Percentiles rank a stretch among this genome's conserved stretches.
These are phyloP conservation scores for Patellaria atrata DNA, from an alignment of 495 filamentous ascomycete species.

Conservation along the genomic window DNA sequence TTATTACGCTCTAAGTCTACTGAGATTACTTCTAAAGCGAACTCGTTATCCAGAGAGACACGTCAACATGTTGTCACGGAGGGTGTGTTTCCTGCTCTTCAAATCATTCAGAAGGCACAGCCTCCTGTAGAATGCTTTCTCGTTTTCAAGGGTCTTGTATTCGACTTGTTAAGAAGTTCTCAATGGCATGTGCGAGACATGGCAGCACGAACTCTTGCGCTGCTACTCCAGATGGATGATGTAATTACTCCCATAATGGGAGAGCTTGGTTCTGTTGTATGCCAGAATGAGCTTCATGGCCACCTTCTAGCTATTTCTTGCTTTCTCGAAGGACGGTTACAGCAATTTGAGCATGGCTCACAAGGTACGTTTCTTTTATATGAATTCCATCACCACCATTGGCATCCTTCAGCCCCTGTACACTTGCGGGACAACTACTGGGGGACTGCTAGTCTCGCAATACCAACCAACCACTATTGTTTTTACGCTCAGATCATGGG, in stretches of 20 bases:
- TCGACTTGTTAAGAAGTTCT: conserved; percentile 47
- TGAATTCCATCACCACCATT: no score
- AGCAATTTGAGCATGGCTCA: neutral
- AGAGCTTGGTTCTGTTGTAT: conserved; percentile 11
- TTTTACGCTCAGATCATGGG: no score
- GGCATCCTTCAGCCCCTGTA: no score
- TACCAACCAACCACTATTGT: no score
- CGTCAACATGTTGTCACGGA: conserved; percentile 31
- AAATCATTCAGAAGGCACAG: conserved; percentile 56
- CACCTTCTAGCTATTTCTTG: no score
- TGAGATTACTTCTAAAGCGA: neutral
- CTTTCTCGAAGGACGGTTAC: conserved; percentile 13
- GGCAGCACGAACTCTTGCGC: conserved; percentile 58
- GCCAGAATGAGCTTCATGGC: conserved; percentile 56
- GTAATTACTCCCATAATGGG: no score
- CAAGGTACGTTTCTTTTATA: neutral
- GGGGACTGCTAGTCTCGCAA: no score
- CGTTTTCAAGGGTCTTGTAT: conserved; percentile 35
- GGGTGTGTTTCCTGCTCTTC: conserved; percentile 74
- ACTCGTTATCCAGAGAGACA: neutral
- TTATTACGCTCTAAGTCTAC: conserved; percentile 37
- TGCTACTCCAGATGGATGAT: conserved; percentile 8
- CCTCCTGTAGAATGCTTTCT: conserved; percentile 33
- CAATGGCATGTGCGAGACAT: conserved; percentile 87
- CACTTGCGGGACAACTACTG: no score